Conservation (phyloP, 225 moss, liverwort and hornwort genomes). For the Physcomitrium patens region DNA sequence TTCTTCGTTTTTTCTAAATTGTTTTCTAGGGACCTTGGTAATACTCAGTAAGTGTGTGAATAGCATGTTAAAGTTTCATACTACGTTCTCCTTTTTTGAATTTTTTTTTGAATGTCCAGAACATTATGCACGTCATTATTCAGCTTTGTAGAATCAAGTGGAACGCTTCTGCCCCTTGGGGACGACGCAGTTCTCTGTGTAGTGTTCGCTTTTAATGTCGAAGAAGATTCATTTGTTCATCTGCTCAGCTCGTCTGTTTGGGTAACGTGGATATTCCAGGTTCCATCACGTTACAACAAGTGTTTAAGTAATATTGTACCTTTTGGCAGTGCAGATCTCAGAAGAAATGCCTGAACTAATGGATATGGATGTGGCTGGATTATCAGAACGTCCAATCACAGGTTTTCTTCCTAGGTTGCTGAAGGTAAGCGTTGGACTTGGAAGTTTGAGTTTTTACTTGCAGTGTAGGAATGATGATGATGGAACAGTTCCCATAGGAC, state of each 20-base stretch:
- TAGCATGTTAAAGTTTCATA: background rate
- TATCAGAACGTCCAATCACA: conserved; percentile 70
- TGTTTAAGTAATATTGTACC: conserved; percentile 10
- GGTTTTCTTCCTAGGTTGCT: conserved; percentile 74
- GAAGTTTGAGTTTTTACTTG: conserved; percentile 3
- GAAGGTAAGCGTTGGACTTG: conserved; percentile 51
- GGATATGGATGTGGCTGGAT: conserved; percentile 72
- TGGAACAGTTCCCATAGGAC: conserved; percentile 10
- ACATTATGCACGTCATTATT: background rate
- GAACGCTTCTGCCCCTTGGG: conserved; percentile 7
- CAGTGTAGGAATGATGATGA: background rate
- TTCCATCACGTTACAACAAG: background rate
- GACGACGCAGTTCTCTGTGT: background rate
- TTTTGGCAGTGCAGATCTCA: conserved; percentile 60
- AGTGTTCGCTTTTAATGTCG: conserved; percentile 10
- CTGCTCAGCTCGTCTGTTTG: background rate
- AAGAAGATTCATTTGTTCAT: background rate
- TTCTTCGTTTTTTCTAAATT: background rate
- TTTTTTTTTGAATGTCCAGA: background rate
- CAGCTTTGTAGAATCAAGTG: conserved; percentile 3
- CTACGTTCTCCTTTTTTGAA: background rate
- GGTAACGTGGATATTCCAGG: background rate
- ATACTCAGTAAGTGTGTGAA: background rate
- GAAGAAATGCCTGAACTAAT: conserved; percentile 77
- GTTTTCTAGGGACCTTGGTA: conserved; percentile 8